Percentiles rank a stretch among this genome's conserved stretches.
Conservation (phyloP, 1,284 basidiomycete species). For the Ceratobasidium sp. region DNA sequence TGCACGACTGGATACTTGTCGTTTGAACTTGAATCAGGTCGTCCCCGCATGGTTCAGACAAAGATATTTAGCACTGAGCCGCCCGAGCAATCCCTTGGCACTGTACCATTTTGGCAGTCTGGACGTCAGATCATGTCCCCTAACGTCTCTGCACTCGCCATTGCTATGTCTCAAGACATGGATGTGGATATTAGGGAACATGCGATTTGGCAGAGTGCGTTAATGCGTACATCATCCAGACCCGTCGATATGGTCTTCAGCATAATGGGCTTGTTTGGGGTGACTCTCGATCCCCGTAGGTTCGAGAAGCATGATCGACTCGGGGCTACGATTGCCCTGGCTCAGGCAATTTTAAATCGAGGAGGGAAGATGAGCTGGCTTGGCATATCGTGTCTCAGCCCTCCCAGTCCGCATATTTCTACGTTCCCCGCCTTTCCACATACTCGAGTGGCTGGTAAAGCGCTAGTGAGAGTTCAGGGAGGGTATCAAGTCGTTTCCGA, state of each 20-base stretch:
- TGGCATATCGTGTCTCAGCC: not conserved
- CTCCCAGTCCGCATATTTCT: not conserved
- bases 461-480: not conserved
- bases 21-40: not conserved
- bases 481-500: not conserved
- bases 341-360: not conserved
- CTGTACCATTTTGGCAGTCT: too few relatives aligned
- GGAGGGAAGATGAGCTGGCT: not conserved
- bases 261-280: slow-evolving; percentile 1
- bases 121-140: not conserved
- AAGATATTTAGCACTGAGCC: not conserved
- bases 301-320: not conserved
- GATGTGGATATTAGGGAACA: not conserved
- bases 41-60: not conserved
- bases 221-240: not conserved
- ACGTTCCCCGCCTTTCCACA: not conserved
- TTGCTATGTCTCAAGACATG: not conserved
- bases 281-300: not conserved
- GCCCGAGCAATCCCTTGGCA: too few relatives aligned
- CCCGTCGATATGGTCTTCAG: slow-evolving; percentile 3
- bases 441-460: not conserved
- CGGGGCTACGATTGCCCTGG: not conserved
- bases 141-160: not conserved
- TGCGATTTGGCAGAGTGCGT: not conserved
- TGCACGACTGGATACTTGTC: not conserved